A percentile compares a stretch with the other conserved stretches of the same genome.
Evolutionary conservation across 257 asterid genomes (phyloP).

Genomic region (Craterostigma plantagineum): DNA sequence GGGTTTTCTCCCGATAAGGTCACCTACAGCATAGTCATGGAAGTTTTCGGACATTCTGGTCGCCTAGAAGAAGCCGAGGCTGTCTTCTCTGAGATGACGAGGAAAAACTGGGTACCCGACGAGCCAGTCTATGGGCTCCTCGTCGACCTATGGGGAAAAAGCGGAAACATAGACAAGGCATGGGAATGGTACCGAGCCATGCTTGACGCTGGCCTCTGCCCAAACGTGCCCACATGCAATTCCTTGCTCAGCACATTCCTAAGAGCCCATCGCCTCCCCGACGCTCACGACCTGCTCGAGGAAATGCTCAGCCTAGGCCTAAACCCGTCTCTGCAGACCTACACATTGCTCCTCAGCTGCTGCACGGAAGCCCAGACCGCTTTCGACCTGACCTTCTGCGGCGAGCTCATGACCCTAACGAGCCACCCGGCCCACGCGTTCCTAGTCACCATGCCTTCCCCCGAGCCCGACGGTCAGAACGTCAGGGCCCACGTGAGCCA

Average conservation of each 20-base stretch:
- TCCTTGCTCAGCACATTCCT: conserved; percentile 86
- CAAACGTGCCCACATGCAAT: conserved; percentile 90
- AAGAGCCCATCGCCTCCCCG: conserved; percentile 68
- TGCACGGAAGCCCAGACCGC: conserved; percentile 81
- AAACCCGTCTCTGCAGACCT: conserved; percentile 70
- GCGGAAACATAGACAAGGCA: conserved; percentile 81
- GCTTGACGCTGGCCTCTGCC: conserved; percentile 66
- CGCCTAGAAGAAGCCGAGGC: conserved; percentile 86
- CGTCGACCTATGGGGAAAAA: conserved; percentile 88
- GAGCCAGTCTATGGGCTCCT: conserved; percentile 93
- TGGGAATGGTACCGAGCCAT: conserved; percentile 78
- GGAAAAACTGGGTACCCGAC: conserved; percentile 90
- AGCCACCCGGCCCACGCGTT: conserved; percentile 81
- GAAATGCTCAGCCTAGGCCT: conserved; percentile 69
- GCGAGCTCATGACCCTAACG: conserved; percentile 65
- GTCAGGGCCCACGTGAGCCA: conserved; percentile 62
- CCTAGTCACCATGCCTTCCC: conserved; percentile 66
- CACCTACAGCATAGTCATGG: conserved; percentile 91
- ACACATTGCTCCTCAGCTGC: conserved; percentile 78
- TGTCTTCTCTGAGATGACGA: conserved; percentile 65
- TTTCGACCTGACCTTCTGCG: conserved; percentile 49
- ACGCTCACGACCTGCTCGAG: conserved; percentile 64
- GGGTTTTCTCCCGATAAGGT: conserved; percentile 93
- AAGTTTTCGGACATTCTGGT: conserved; percentile 94
- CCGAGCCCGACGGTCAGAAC: conserved; percentile 81